phyloP scores from a whole-genome alignment of 2,329 filamentous ascomycete genomes.

The Hypoxylon sp. region DNA sequence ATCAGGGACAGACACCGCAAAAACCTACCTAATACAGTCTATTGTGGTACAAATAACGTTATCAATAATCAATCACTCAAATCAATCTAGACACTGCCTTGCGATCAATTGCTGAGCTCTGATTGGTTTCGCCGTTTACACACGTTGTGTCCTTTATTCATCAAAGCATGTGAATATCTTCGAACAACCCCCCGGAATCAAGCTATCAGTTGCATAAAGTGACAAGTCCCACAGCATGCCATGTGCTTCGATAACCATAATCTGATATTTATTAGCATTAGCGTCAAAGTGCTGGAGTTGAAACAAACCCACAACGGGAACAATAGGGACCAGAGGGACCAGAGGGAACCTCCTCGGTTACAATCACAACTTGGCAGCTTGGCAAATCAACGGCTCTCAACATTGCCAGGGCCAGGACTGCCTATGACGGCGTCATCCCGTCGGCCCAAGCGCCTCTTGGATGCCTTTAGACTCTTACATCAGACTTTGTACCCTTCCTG shows the following conservation, averaged over 20 bases:
- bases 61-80: no score
- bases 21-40: slow-evolving; percentile 8
- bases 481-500: slow-evolving; percentile 30
- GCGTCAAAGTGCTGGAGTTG: slow-evolving; percentile 29
- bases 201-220: slow-evolving; percentile 13
- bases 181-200: no score
- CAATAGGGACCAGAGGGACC: slow-evolving; percentile 21
- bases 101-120: background rate
- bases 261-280: slow-evolving; percentile 20
- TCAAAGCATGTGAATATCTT: slow-evolving; percentile 8
- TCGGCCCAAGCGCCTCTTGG: slow-evolving; percentile 34
- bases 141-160: no score
- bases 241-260: slow-evolving; percentile 25
- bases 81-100: slow-evolving; percentile 11
- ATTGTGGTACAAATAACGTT: slow-evolving; percentile 22
- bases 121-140: slow-evolving; percentile 19
- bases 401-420: slow-evolving; percentile 3
- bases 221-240: slow-evolving; percentile 11
- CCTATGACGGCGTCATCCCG: slow-evolving; percentile 27
- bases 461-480: slow-evolving; percentile 28
- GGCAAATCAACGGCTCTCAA: slow-evolving; percentile 21
- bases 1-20: slow-evolving; percentile 1
- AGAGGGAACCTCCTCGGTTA: no score
- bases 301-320: slow-evolving; percentile 29
- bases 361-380: slow-evolving; percentile 33